phyloP scores from a whole-genome alignment of 129 eudicot genomes.

The Glebionis coronaria region DNA sequence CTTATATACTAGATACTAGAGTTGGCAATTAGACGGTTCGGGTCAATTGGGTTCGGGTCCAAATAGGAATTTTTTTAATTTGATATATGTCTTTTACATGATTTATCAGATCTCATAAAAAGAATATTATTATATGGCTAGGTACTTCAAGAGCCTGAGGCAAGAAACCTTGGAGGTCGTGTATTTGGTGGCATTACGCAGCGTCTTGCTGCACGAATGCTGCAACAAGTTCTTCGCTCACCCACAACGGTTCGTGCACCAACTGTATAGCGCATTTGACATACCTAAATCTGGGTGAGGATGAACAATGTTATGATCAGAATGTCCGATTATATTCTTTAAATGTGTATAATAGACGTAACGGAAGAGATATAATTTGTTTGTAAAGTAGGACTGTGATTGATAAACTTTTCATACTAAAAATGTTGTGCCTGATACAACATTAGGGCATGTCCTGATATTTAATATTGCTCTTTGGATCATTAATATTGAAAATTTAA shows the following conservation, averaged over 20 bases:
- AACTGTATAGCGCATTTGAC: slow-evolving; percentile 22
- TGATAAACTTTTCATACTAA: slow-evolving; percentile 11
- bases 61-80: neutral
- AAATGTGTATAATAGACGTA: slow-evolving; percentile 31
- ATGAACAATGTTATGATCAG: neutral
- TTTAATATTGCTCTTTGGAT: slow-evolving; percentile 12
- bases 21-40: neutral
- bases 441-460: slow-evolving; percentile 9
- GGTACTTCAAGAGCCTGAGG: slow-evolving; percentile 94
- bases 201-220: slow-evolving; percentile 89
- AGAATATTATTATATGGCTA: slow-evolving; percentile 28
- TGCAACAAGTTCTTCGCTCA: slow-evolving; percentile 88
- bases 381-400: slow-evolving; percentile 26
- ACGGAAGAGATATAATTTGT: slow-evolving; percentile 3
- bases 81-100: neutral
- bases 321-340: slow-evolving; percentile 30
- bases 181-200: slow-evolving; percentile 86
- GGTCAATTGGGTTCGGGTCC: neutral
- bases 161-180: slow-evolving; percentile 71
- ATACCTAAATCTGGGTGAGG: slow-evolving; percentile 15
- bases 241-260: slow-evolving; percentile 48
- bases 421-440: slow-evolving; percentile 2
- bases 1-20: neutral
- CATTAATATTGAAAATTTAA: neutral
- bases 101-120: slow-evolving; percentile 11